Evolutionary conservation across 805 yeast genomes (phyloP).

Genomic region (Starmerella bacillaris): DNA sequence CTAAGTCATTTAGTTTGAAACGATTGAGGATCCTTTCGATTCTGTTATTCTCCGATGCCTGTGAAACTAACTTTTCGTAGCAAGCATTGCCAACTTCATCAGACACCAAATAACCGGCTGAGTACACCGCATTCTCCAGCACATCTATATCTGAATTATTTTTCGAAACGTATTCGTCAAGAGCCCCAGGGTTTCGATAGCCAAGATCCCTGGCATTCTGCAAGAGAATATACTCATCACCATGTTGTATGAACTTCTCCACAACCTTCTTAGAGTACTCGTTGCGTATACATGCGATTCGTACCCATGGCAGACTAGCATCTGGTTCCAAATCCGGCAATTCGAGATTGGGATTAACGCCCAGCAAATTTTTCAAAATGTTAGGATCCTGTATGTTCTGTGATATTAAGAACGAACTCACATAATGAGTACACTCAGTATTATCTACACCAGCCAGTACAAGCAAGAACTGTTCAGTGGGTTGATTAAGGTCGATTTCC

Average conservation of each 20-base stretch:
- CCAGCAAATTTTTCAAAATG: too few relatives aligned
- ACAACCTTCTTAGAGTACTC: not conserved
- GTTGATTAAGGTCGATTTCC: too few relatives aligned
- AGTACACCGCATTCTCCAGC: conserved; percentile 7
- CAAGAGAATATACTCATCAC: not conserved
- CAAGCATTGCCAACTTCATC: conserved; percentile 3
- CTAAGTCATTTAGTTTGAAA: too few relatives aligned
- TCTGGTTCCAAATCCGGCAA: too few relatives aligned
- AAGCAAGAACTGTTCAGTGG: too few relatives aligned
- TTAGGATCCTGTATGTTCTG: too few relatives aligned
- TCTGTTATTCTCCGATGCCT: conserved; percentile 2
- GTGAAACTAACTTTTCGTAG: conserved; percentile 4
- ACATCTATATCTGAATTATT: not conserved
- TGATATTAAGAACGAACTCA: too few relatives aligned
- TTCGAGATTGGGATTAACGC: too few relatives aligned
- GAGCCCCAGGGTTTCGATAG: not conserved
- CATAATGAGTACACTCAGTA: too few relatives aligned
- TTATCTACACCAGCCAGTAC: too few relatives aligned
- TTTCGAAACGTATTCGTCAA: not conserved
- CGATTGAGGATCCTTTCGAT: too few relatives aligned
- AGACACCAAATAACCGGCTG: conserved; percentile 7
- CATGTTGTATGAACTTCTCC: not conserved
- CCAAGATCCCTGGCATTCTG: not conserved
- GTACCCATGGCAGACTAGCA: too few relatives aligned
- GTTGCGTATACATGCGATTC: not conserved